Conservation (phyloP, 768 basidiomycete species). For the Galerina sulciceps region DNA sequence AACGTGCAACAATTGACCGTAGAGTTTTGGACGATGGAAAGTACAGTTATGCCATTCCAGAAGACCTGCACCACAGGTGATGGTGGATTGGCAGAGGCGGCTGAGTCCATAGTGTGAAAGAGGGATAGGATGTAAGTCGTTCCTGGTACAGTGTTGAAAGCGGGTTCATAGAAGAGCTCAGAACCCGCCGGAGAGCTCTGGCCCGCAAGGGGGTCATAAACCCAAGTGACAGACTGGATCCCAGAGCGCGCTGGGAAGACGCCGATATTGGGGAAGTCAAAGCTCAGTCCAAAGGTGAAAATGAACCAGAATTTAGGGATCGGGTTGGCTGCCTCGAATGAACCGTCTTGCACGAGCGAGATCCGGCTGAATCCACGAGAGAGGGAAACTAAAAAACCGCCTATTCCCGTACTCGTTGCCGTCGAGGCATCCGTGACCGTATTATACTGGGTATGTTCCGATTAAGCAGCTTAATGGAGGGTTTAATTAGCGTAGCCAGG, state of each 20-base stretch:
- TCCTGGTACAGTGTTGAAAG: conserved; percentile 8
- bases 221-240: conserved; percentile 5
- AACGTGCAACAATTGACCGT: background rate
- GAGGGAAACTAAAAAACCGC: conserved; percentile 2
- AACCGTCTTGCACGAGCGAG: conserved; percentile 13
- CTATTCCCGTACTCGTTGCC: conserved; percentile 19
- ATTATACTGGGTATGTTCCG: conserved; percentile 4
- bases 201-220: background rate
- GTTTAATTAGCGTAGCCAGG: too few relatives aligned
- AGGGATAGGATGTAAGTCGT: conserved; percentile 15
- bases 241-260: conserved; percentile 10
- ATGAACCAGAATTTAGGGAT: conserved; percentile 10
- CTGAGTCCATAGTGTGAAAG: conserved; percentile 11
- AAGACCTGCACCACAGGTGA: background rate
- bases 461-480: too few relatives aligned
- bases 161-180: conserved; percentile 7
- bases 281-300: background rate
- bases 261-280: conserved; percentile 8
- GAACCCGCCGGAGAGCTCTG: conserved; percentile 6
- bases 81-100: background rate
- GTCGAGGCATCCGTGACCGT: conserved; percentile 15
- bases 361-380: conserved; percentile 17
- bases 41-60: conserved; percentile 13
- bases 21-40: conserved; percentile 2
- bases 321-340: conserved; percentile 13